These are phyloP conservation scores for Tetracladium setigerum DNA, from an alignment of 495 filamentous ascomycete genomes.

Conservation along the genomic window DNA sequence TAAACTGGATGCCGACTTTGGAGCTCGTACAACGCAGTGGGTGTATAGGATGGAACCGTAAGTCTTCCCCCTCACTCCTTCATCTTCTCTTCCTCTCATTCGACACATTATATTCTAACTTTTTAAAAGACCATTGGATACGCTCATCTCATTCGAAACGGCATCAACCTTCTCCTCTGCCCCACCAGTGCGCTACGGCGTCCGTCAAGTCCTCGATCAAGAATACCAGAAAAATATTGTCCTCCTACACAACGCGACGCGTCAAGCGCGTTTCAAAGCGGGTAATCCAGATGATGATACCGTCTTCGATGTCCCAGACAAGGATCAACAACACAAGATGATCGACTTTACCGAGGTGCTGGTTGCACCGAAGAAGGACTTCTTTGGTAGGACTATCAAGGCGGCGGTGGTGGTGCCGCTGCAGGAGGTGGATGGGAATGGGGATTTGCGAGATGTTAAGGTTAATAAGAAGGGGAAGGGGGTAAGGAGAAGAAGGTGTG, in stretches of 20 bases:
- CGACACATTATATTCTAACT: slow-evolving; percentile 9
- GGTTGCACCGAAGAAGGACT: slow-evolving; percentile 64
- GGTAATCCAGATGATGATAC: slow-evolving; percentile 26
- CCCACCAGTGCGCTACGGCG: slow-evolving; percentile 69
- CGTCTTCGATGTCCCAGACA: slow-evolving; percentile 23
- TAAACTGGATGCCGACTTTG: slow-evolving; percentile 54
- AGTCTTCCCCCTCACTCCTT: slow-evolving; percentile 27
- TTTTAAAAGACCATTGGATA: slow-evolving; percentile 54
- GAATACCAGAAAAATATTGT: slow-evolving; percentile 67
- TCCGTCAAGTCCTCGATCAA: slow-evolving; percentile 86
- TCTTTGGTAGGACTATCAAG: slow-evolving; percentile 73
- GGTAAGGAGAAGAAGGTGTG: slow-evolving; percentile 60
- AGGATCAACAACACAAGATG: slow-evolving; percentile 39
- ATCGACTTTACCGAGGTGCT: slow-evolving; percentile 14
- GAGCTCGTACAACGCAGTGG: slow-evolving; percentile 42
- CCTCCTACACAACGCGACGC: slow-evolving; percentile 48
- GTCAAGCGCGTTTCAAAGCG: slow-evolving; percentile 45
- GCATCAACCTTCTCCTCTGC: slow-evolving; percentile 24
- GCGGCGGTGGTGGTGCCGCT: slow-evolving; percentile 26
- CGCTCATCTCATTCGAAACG: slow-evolving; percentile 54
- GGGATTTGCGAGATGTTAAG: slow-evolving; percentile 9
- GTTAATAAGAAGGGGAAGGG: slow-evolving; percentile 27
- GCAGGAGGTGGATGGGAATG: slow-evolving; percentile 32
- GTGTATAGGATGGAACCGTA: slow-evolving; percentile 94
- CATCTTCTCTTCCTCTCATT: not conserved